phyloP scores from a whole-genome alignment of 2,329 filamentous ascomycete genomes.

The Penicillium aurantiogriseum region DNA sequence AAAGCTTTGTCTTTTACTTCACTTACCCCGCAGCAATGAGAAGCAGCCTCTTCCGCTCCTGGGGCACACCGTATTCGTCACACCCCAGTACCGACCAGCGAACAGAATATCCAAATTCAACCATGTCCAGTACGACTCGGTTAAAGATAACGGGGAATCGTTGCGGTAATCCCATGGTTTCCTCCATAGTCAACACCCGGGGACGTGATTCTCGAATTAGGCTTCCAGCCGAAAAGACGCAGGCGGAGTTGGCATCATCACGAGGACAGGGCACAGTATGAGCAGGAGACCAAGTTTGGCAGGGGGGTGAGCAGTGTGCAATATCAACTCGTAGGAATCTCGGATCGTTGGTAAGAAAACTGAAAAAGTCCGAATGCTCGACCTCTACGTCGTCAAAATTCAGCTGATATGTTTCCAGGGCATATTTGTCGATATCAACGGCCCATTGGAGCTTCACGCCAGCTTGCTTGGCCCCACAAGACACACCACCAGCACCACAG shows the following conservation, averaged over 20 bases:
- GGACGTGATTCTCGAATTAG: conserved; percentile 61
- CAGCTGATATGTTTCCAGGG: conserved; percentile 56
- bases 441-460: conserved; percentile 62
- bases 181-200: conserved; percentile 72
- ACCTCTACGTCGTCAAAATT: conserved; percentile 54
- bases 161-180: conserved; percentile 67
- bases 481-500: conserved; percentile 70
- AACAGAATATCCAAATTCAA: conserved; percentile 65
- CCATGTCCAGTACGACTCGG: conserved; percentile 62
- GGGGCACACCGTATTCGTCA: conserved; percentile 51
- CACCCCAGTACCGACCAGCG: conserved; percentile 63
- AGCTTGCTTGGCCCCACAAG: conserved; percentile 59
- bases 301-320: conserved; percentile 73
- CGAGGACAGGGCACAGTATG: conserved; percentile 60
- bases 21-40: conserved; percentile 55
- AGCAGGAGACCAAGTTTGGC: conserved; percentile 71
- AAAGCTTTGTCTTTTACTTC: background rate
- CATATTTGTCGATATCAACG: conserved; percentile 61
- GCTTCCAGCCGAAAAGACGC: conserved; percentile 48
- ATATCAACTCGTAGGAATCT: conserved; percentile 58
- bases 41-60: conserved; percentile 50
- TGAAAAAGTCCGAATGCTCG: conserved; percentile 47
- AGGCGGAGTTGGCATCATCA: conserved; percentile 67
- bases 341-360: conserved; percentile 36
- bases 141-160: conserved; percentile 58